These are phyloP conservation scores for Eucalyptus polyanthemos DNA, from an alignment of 345 rosid genomes.

Conservation along the genomic window DNA sequence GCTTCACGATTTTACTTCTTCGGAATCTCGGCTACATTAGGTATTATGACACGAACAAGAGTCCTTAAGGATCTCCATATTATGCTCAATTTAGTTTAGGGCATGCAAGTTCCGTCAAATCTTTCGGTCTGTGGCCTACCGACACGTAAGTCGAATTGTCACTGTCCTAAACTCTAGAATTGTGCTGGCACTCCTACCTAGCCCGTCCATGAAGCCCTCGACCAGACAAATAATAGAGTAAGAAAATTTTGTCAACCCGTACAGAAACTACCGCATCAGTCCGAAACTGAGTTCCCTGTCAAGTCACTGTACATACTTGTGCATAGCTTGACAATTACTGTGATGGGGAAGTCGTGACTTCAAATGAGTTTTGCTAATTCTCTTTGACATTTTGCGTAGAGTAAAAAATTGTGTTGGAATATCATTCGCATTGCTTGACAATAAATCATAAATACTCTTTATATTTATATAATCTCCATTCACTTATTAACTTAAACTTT, in stretches of 20 bases:
- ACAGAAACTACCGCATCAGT: background rate
- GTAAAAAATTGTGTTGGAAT: too few species aligned
- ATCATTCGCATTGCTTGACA: fast-evolving
- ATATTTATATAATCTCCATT: fast-evolving
- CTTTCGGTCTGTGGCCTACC: background rate
- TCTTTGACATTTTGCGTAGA: too few species aligned
- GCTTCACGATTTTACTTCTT: background rate
- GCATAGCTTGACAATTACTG: background rate
- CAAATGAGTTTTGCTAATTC: too few species aligned
- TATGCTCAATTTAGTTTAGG: background rate
- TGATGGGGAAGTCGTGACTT: too few species aligned
- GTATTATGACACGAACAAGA: background rate
- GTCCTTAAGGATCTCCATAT: background rate
- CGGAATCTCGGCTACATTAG: background rate
- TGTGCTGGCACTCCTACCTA: background rate
- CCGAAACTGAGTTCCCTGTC: background rate
- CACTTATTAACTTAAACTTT: too few species aligned
- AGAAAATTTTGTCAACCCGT: background rate
- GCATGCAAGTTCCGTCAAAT: background rate
- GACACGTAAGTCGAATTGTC: background rate
- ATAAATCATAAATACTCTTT: background rate
- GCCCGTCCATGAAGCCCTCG: background rate
- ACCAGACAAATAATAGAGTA: background rate
- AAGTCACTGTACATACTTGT: background rate
- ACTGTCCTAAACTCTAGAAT: background rate